phyloP scores from a whole-genome alignment of 495 filamentous ascomycete species.

The Hypoxylon perforatum region DNA sequence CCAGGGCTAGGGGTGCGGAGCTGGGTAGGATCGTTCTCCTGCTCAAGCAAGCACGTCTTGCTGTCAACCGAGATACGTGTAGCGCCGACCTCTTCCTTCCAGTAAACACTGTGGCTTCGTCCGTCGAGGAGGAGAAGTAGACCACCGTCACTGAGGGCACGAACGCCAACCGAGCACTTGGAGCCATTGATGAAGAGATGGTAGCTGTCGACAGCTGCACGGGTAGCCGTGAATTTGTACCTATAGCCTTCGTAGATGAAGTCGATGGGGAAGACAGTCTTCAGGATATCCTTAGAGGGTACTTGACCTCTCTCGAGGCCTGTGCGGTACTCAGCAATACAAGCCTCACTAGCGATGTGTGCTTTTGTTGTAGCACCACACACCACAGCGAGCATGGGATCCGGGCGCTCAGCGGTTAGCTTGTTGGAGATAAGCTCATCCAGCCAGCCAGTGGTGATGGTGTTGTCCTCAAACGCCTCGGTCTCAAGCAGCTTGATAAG shows the following conservation, averaged over 20 bases:
- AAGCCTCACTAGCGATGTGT: constrained; percentile 88
- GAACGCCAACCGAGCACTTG: constrained; percentile 92
- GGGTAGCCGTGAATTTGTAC: constrained; percentile 98
- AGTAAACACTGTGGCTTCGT: constrained; percentile 97
- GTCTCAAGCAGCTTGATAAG: constrained; percentile 99
- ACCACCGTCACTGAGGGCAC: constrained; percentile 92
- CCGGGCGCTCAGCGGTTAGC: constrained; percentile 94
- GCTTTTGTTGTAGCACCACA: constrained; percentile 96
- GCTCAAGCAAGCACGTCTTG: constrained; percentile 97
- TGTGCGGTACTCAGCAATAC: constrained; percentile 84
- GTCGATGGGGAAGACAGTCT: constrained; percentile 97
- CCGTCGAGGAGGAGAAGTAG: constrained; percentile 90
- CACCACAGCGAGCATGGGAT: constrained; percentile 88
- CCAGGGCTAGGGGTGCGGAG: constrained; percentile 93
- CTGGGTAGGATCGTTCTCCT: constrained; percentile 99
- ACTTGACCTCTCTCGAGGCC: constrained; percentile 98
- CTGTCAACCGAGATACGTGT: constrained; percentile 96
- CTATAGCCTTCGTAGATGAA: constrained; percentile 97
- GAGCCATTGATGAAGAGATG: constrained; percentile 99
- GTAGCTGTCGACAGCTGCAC: constrained; percentile 93
- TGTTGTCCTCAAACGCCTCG: constrained; percentile 98
- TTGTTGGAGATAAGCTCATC: constrained; percentile 99
- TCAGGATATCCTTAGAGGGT: constrained; percentile 92
- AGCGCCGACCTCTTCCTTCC: constrained; percentile 97
- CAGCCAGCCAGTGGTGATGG: constrained; percentile 98